Base-by-base conservation (phyloP, 169 alveolate genomes). In the Neospora caninum region DNA sequence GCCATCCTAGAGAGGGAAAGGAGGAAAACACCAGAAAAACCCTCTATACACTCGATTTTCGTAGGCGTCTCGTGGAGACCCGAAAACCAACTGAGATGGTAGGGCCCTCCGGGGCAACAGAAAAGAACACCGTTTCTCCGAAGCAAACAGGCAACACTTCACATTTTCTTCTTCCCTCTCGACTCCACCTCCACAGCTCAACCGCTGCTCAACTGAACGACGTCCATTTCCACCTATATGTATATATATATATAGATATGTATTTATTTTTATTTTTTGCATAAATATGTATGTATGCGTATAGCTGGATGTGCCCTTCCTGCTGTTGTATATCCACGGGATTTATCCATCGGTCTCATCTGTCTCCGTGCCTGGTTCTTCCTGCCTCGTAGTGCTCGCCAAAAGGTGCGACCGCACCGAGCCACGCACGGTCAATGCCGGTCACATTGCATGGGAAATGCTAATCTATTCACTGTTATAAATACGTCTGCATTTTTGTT, bases 1-100 rank as follows among this genome's bases (percentile, higher is more conserved):
- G 96, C 93, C 96, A 97, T 89, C 42, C 97, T 96, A 78, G 54
- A 42, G n/a, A 42, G 34, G 41, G 16, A n/a, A 34, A 38, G 25
- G 67, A 27, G 25, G 89, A 38, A 27, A 25, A 38, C 6, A 49
- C 10, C 34, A 38, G 41, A 82, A 38, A 41, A 64, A 73, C 27
- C 9, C 49, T 9, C 22, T 13, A 69, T 69, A 22, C 80, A 6
- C 27, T 53, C 18, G 27, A 18, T 53, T 64, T 64, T 27, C n/a
- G 73, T 29, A 9, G 7, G 7, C 73, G 73, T 16, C 73, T 16
- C 31, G 86, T 16, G 42, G 86, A 22, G n/a, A 78, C 38, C 6
- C 7, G 64, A 1, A 29, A 20, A 49, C 22, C 39, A 82, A 43
- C n/a, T 80, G 34, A 31, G 36, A 49, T 39, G 64, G 0, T 6